These are phyloP conservation scores for Nicotiana obtusifolia DNA, from an alignment of 257 asterid genomes.

Conservation along the genomic window DNA sequence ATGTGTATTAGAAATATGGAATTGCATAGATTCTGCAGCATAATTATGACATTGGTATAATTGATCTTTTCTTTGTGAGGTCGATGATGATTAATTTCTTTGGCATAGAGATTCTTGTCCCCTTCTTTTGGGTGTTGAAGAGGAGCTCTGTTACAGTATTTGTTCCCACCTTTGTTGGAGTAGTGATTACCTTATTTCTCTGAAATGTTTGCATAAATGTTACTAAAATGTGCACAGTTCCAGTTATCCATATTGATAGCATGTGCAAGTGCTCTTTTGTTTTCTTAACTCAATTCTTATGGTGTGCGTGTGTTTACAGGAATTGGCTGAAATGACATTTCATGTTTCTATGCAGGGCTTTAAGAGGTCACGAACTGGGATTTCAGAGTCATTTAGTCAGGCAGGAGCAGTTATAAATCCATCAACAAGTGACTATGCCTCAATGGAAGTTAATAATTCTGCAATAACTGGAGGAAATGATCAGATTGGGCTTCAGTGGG, in stretches of 20 bases:
- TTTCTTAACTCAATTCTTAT: background rate
- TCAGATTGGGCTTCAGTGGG: conserved; percentile 58
- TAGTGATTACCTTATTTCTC: background rate
- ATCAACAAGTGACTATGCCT: conserved; percentile 60
- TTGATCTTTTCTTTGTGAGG: background rate
- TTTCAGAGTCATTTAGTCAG: conserved; percentile 75
- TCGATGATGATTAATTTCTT: background rate
- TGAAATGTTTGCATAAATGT: background rate
- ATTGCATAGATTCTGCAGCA: background rate
- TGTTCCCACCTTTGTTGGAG: background rate
- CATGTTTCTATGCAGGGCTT: conserved; percentile 47
- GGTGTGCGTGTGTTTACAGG: background rate
- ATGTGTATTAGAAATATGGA: background rate
- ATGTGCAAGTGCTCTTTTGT: background rate
- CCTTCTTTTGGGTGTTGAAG: background rate
- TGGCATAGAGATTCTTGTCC: background rate
- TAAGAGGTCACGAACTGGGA: conserved; percentile 47
- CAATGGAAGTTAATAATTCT: conserved; percentile 56
- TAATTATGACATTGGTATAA: background rate
- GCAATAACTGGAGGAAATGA: conserved; percentile 54
- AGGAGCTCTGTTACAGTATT: background rate
- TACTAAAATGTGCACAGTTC: background rate
- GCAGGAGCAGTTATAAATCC: conserved; percentile 76
- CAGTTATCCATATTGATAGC: background rate
- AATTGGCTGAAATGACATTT: conserved; percentile 4